Conservation (phyloP, 176 grass and related monocot genomes). For the Olyra latifolia region DNA sequence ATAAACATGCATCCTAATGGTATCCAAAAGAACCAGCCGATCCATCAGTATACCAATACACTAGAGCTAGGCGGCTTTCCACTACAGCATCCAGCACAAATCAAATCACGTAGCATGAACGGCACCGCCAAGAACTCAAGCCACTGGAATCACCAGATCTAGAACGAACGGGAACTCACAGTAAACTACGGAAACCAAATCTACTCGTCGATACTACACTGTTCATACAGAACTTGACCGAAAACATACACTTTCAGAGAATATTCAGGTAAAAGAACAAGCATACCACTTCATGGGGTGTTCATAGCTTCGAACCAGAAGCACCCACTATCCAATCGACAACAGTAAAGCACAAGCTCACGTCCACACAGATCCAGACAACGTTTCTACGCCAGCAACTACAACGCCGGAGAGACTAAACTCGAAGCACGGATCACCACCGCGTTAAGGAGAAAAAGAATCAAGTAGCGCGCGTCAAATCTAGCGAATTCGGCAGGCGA, state of each 20-base stretch:
- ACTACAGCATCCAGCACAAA: background rate
- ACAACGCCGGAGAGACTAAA: background rate
- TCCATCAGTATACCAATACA: background rate
- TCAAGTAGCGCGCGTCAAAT: background rate
- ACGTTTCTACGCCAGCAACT: background rate
- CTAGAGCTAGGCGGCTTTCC: background rate
- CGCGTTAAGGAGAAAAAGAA: background rate
- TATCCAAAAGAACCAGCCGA: background rate
- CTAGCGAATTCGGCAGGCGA: background rate
- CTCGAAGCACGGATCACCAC: background rate
- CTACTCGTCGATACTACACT: background rate
- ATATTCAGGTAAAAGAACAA: background rate
- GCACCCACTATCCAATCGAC: background rate
- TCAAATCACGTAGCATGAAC: background rate
- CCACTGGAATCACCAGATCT: background rate
- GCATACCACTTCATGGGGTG: background rate
- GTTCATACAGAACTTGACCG: background rate
- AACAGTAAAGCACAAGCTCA: background rate
- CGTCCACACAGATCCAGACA: background rate
- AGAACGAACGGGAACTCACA: background rate
- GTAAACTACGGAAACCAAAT: background rate
- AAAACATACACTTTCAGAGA: background rate
- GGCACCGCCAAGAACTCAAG: background rate
- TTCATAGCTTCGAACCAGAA: background rate
- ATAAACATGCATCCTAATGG: background rate